Conservation (phyloP, 257 asterid genomes). For the Coffea canephora region DNA sequence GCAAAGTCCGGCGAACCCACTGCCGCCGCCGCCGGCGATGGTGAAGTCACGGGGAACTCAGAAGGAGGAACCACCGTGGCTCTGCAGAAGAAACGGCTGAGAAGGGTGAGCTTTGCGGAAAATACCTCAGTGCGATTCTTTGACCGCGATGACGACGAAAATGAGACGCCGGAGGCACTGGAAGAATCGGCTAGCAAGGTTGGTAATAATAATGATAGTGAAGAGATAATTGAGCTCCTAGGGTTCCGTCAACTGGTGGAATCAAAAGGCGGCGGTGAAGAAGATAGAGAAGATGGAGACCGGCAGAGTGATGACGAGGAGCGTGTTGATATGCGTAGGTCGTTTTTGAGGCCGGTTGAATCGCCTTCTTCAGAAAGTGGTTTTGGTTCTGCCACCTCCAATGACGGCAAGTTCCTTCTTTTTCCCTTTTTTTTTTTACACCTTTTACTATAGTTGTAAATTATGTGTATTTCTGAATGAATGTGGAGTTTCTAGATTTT, state of each 20-base stretch:
- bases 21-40: constrained; percentile 33
- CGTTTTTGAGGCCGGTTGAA: constrained; percentile 60
- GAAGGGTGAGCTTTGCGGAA: constrained; percentile 98
- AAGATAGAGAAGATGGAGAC: constrained; percentile 25
- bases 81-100: constrained; percentile 62
- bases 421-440: background rate
- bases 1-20: constrained; percentile 30
- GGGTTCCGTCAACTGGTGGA: constrained; percentile 37
- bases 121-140: constrained; percentile 82
- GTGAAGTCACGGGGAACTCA: constrained; percentile 47
- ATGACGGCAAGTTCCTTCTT: constrained; percentile 60
- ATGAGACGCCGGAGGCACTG: constrained; percentile 54
- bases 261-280: constrained; percentile 37
- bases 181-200: constrained; percentile 20
- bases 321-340: constrained; percentile 37
- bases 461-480: background rate
- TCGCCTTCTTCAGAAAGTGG: constrained; percentile 92
- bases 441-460: background rate
- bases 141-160: constrained; percentile 84
- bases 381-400: constrained; percentile 79
- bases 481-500: background rate
- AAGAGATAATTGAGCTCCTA: constrained; percentile 22
- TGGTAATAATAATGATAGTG: constrained; percentile 18
- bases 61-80: constrained; percentile 56
- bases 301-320: constrained; percentile 59